Evolutionary conservation across 345 rosid genomes (phyloP).

Genomic region (Eucalyptus cladocalyx): DNA sequence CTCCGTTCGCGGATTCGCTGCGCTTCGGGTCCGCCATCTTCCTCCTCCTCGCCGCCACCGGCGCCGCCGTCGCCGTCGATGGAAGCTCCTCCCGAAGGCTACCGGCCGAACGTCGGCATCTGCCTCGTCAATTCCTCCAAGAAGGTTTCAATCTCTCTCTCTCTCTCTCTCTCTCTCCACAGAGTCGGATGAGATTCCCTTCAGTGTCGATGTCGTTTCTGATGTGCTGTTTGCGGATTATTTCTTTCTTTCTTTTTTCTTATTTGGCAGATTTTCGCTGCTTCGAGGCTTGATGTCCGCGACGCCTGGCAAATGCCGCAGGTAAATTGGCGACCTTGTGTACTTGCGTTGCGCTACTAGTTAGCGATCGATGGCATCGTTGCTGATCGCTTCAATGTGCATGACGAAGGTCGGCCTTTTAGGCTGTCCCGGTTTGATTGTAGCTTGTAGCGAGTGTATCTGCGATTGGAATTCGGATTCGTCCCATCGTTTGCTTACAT

Average conservation of each 20-base stretch:
- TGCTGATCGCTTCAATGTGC: background rate
- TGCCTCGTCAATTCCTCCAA: constrained; percentile 77
- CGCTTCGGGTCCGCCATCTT: background rate
- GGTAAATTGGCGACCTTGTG: constrained; percentile 11
- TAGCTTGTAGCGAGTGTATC: background rate
- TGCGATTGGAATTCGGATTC: background rate
- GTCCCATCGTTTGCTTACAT: background rate
- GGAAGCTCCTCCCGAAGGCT: constrained; percentile 65
- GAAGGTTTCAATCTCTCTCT: constrained; percentile 14
- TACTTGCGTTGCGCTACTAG: background rate
- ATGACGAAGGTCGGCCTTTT: background rate
- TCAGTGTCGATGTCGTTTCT: background rate
- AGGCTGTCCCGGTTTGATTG: background rate
- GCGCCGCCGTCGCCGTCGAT: constrained; percentile 33
- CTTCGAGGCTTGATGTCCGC: constrained; percentile 82
- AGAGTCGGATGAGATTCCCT: background rate
- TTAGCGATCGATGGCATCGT: background rate
- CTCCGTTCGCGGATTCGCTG: background rate
- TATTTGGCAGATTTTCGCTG: constrained; percentile 71
- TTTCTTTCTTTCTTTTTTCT: background rate
- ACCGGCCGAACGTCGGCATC: constrained; percentile 4
- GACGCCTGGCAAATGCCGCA: constrained; percentile 99
- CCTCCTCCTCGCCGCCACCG: background rate
- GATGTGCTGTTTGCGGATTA: background rate
- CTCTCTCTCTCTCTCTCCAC: background rate